A percentile compares a stretch with the other conserved stretches of the same genome.
These are phyloP conservation scores for Fusarium aywerte DNA, from an alignment of 2,329 filamentous ascomycete genomes.

Conservation along the genomic window DNA sequence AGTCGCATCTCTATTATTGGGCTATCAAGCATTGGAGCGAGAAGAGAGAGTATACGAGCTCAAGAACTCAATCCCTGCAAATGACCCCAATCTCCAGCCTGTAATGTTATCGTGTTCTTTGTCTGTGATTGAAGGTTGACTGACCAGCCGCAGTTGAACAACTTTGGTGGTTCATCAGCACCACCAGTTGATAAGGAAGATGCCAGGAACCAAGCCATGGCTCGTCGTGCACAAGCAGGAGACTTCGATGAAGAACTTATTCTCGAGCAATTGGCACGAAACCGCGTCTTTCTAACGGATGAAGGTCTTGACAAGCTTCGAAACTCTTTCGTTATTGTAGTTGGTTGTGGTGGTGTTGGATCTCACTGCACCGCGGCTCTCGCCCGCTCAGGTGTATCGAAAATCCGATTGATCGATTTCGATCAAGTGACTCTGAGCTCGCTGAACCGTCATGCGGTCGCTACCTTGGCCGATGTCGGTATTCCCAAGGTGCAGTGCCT, in stretches of 20 bases:
- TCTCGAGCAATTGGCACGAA: conserved; percentile 92
- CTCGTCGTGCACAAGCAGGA: conserved; percentile 68
- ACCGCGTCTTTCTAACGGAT: conserved; percentile 88
- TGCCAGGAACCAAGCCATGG: conserved; percentile 67
- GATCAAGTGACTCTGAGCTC: conserved; percentile 97
- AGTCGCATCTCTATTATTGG: conserved; percentile 69
- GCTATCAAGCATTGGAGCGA: conserved; percentile 69
- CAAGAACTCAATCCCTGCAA: conserved; percentile 68
- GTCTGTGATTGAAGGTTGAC: background rate
- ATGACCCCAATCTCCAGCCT: conserved; percentile 33
- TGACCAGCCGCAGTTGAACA: conserved; percentile 63
- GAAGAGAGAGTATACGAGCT: conserved; percentile 65
- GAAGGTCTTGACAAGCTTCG: conserved; percentile 84
- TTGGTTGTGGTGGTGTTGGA: conserved; percentile 94
- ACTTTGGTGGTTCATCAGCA: conserved; percentile 65
- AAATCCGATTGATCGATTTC: conserved; percentile 91
- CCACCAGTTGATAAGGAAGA: conserved; percentile 68
- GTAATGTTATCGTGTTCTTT: conserved; percentile 20
- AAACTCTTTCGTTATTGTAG: conserved; percentile 84
- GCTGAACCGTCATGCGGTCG: conserved; percentile 94
- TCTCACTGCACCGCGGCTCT: conserved; percentile 90
- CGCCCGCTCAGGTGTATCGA: conserved; percentile 88
- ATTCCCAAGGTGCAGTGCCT: conserved; percentile 91
- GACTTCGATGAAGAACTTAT: conserved; percentile 83
- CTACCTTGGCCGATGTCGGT: conserved; percentile 92